Evolutionary conservation across 2,329 filamentous ascomycete species (phyloP).

Genomic region (Botrytis sinoallii): DNA sequence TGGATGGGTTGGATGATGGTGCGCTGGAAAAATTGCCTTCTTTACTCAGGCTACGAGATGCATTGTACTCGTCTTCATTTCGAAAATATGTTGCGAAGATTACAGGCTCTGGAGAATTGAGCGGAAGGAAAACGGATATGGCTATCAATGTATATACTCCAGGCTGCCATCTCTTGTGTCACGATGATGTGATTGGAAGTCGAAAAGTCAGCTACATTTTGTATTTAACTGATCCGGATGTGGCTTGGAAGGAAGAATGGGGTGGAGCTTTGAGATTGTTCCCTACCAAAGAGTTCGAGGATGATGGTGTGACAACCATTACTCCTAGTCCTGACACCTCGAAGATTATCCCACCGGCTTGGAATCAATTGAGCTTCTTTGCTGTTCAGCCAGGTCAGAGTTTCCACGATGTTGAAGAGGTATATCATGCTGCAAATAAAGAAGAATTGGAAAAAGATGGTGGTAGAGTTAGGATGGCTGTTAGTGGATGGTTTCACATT

Average conservation of each 20-base stretch:
- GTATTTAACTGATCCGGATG: conserved; percentile 90
- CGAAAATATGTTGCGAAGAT: conserved; percentile 84
- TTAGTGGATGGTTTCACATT: conserved; percentile 98
- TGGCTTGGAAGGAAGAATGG: conserved; percentile 86
- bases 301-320: conserved; percentile 70
- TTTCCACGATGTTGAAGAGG: conserved; percentile 98
- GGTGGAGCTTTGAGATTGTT: conserved; percentile 88
- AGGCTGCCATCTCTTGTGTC: conserved; percentile 90
- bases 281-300: conserved; percentile 63
- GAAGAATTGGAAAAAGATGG: conserved; percentile 65
- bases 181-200: conserved; percentile 98
- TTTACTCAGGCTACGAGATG: conserved; percentile 87
- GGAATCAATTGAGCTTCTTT: conserved; percentile 98
- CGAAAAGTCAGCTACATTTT: conserved; percentile 94
- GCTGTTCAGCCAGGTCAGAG: conserved; percentile 97
- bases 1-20: conserved; percentile 86
- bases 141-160: conserved; percentile 98
- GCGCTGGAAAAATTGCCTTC: conserved; percentile 84
- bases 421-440: conserved; percentile 68
- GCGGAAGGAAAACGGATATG: conserved; percentile 96
- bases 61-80: conserved; percentile 87
- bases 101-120: conserved; percentile 81
- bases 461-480: conserved; percentile 87
- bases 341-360: conserved; percentile 86
- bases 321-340: conserved; percentile 75